Base-by-base conservation (phyloP, 179 eudicot genomes). In the Nepenthes alata region DNA sequence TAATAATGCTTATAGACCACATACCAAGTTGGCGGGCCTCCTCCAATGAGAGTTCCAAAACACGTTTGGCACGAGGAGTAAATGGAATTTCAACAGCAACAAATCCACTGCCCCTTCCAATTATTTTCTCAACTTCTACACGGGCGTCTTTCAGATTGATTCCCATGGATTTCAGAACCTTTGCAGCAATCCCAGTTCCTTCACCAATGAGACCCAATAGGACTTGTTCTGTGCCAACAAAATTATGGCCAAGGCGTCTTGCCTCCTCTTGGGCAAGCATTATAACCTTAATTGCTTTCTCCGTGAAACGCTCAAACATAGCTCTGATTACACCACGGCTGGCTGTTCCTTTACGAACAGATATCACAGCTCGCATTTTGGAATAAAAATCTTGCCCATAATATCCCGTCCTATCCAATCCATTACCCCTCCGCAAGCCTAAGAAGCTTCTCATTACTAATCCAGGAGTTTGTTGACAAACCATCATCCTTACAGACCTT, bases 221-320 rank as follows among this genome's bases (percentile, higher is more conserved):
- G 53, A 94, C 85, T 76, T 94, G 97, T 78, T 85, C 99, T 0
- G 99, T 94, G 61, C 97, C 99, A 53, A 94, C 99, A 71, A 90
- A 82, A 61, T 90, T 94, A 66, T 94, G 99, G 59, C 97, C 99
- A 39, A 94, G 77, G 47, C 99, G 72, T 37, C 96, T 77, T 8
- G 99, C 89, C 72, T 94, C 99, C 74, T 94, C 97, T 77, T 89
- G 97, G 34, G 97, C 95, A 75, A 87, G 91, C 94, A 94, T 85
- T 37, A 90, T 82, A 15, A 87, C 97, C 78, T 90, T 94, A n/a
- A 94, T 94, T 14, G 99, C 99, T 64, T 89, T 89, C 56, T 94
- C 97, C 2, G 99, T 89, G 59, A 87, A 94, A 3, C 97, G 86
- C 65, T 90, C 99, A 68, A 94, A 94, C 97, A 90, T 89, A 25